Conservation (phyloP, 805 yeast genomes). For the Kurtzmaniella fragi region DNA sequence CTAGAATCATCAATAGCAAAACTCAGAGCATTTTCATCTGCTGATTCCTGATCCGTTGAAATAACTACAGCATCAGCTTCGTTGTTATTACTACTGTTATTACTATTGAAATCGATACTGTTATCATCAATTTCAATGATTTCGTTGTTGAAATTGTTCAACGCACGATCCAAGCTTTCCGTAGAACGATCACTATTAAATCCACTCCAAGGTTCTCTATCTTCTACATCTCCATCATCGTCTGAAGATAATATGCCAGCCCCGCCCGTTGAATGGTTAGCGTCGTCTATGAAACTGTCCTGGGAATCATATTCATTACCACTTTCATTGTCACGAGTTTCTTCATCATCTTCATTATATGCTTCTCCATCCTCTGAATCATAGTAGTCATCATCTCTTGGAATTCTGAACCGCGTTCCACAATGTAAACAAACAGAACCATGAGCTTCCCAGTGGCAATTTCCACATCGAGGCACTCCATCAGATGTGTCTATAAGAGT, state of each 20-base stretch:
- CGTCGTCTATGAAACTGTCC: slow-evolving; percentile 29
- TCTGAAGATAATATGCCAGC: slow-evolving; percentile 8
- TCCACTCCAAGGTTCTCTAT: slow-evolving; percentile 1
- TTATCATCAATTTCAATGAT: slow-evolving; percentile 6
- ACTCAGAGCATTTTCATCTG: slow-evolving; percentile 1
- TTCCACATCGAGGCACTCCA: slow-evolving; percentile 69
- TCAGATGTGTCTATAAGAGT: slow-evolving; percentile 60
- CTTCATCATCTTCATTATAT: slow-evolving; percentile 30
- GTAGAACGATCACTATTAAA: slow-evolving; percentile 5
- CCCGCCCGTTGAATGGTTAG: slow-evolving; percentile 10
- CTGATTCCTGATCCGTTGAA: slow-evolving; percentile 7
- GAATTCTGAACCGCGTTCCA: slow-evolving; percentile 44
- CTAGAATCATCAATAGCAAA: background rate
- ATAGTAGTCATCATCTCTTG: slow-evolving; percentile 25
- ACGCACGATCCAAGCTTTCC: slow-evolving; percentile 18
- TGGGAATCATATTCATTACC: slow-evolving; percentile 22
- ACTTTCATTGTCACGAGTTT: slow-evolving; percentile 12
- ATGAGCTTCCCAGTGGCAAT: slow-evolving; percentile 77
- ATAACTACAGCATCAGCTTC: slow-evolving; percentile 6
- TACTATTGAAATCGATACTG: background rate
- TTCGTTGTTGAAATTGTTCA: slow-evolving; percentile 19
- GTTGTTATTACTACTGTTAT: background rate
- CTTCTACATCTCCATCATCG: slow-evolving; percentile 8
- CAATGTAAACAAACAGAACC: slow-evolving; percentile 68
- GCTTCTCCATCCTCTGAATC: slow-evolving; percentile 37